Percentiles rank a stretch among this genome's conserved stretches.
Evolutionary conservation across 345 rosid species (phyloP).

Genomic region (Pugionium cornutum): DNA sequence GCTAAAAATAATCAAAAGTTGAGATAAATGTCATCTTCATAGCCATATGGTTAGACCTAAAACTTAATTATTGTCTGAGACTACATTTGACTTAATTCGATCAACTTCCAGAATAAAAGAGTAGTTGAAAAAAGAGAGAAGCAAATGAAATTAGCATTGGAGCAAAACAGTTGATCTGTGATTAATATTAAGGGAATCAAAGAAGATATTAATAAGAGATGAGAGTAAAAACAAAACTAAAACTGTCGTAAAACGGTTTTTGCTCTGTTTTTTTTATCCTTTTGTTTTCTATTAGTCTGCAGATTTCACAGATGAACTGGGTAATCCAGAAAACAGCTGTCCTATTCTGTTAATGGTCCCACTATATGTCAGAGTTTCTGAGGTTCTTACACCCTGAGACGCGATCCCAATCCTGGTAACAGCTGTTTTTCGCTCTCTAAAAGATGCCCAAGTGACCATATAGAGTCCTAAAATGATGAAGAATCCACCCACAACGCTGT

Average conservation of each 20-base stretch:
- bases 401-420: conserved; percentile 24
- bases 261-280: neutral
- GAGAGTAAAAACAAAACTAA: conserved; percentile 1
- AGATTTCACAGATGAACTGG: conserved; percentile 42
- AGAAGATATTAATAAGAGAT: neutral
- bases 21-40: conserved; percentile 22
- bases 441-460: conserved; percentile 90
- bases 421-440: conserved; percentile 50
- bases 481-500: conserved; percentile 77
- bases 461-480: conserved; percentile 77
- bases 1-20: neutral
- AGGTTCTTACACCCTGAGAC: conserved; percentile 43
- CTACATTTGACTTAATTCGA: conserved; percentile 3
- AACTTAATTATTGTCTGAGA: neutral
- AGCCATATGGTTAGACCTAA: neutral
- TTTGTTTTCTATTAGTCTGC: conserved; percentile 40
- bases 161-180: conserved; percentile 6
- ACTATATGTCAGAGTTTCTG: conserved; percentile 68
- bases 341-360: conserved; percentile 50
- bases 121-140: no score
- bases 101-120: neutral
- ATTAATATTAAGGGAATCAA: neutral
- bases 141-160: neutral
- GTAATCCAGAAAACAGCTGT: conserved; percentile 49
- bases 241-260: conserved; percentile 13